Conservation (phyloP, 768 basidiomycete species). For the Auriculariales sp. region DNA sequence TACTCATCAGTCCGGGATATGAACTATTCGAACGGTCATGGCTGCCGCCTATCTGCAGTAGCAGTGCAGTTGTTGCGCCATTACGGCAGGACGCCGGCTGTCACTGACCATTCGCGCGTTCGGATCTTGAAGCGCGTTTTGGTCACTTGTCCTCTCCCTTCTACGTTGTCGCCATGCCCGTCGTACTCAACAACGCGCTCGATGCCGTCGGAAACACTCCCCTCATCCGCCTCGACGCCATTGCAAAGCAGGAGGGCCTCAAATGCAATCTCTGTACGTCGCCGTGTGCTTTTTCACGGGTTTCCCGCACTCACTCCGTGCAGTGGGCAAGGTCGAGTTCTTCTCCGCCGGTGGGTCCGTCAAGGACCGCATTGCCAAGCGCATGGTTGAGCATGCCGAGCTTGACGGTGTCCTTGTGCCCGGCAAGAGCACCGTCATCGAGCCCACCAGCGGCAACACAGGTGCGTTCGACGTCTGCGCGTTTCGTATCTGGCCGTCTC, state of each 20-base stretch:
- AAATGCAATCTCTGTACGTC: constrained; percentile 80
- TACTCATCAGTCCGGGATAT: too few species aligned
- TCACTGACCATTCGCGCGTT: too few species aligned
- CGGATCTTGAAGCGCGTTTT: too few species aligned
- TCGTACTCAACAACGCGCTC: constrained; percentile 61
- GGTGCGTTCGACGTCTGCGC: constrained; percentile 30
- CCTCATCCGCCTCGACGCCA: constrained; percentile 69
- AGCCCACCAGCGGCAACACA: constrained; percentile 93
- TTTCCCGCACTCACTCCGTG: not conserved
- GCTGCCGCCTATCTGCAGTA: too few species aligned
- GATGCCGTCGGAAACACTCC: constrained; percentile 87
- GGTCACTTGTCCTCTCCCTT: too few species aligned
- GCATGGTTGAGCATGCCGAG: constrained; percentile 95
- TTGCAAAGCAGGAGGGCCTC: constrained; percentile 58
- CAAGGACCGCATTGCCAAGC: constrained; percentile 91
- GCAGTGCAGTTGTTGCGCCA: too few species aligned
- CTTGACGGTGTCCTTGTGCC: constrained; percentile 70
- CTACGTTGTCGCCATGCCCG: not conserved
- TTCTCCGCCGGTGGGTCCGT: constrained; percentile 86
- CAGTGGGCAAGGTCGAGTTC: constrained; percentile 85
- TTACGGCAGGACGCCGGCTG: too few species aligned
- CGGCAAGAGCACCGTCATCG: constrained; percentile 83
- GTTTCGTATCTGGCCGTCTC: not conserved
- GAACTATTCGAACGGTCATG: too few species aligned
- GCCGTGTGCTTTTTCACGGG: not conserved